Evolutionary conservation across 164 flowering plant genomes (phyloP), one percentile per base, ranked within the genome.

Genomic region (Kalanchoe fedtschenkoi): DNA sequence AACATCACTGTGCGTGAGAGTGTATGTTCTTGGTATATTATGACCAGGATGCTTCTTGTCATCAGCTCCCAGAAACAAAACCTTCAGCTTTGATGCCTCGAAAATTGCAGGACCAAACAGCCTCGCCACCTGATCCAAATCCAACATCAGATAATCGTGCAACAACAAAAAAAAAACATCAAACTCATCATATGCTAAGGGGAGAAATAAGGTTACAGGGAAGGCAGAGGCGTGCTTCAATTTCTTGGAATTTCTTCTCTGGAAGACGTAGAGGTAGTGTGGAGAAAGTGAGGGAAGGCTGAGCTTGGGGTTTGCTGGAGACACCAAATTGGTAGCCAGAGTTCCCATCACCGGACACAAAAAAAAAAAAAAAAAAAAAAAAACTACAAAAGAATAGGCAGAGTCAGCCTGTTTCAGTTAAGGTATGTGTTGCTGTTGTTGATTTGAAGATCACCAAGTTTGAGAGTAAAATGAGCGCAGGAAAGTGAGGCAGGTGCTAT

Each of bases 81-180:
- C 98, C 69, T 84, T 87, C 56, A 92, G 71, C 80, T 92, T 92
- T 7, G 96, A 89, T 5, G 98, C 88, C 68, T 91, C 98, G 61
- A 91, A 91, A 26, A 87, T 91, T 0, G 96, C 77, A 0, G 92
- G 95, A 65, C 95, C 96, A 81, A 89, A 91, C 62, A 91, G 64
- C 70, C 95, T 87, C 8, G 95, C 88, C 62, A 83, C 85, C 96
- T 87, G 66, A 66, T 44, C 67, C 26, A 35, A 41, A 62, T 58
- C 54, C 6, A 37, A 66, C 37, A 21, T 4, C 15, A n/a, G 15
- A 9, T 24, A 29, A 26, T 59, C 28, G 5, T 42, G 14, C 58
- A 5, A 16, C 16, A 56, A 17, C 21, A 42, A 5, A 19, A 43
- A 17, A 44, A 44, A 44, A 2, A n/a, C 22, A 44, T 43, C 22